Evolutionary conservation across 139 green algal genomes (phyloP).

Genomic region (Gonium pectorale): DNA sequence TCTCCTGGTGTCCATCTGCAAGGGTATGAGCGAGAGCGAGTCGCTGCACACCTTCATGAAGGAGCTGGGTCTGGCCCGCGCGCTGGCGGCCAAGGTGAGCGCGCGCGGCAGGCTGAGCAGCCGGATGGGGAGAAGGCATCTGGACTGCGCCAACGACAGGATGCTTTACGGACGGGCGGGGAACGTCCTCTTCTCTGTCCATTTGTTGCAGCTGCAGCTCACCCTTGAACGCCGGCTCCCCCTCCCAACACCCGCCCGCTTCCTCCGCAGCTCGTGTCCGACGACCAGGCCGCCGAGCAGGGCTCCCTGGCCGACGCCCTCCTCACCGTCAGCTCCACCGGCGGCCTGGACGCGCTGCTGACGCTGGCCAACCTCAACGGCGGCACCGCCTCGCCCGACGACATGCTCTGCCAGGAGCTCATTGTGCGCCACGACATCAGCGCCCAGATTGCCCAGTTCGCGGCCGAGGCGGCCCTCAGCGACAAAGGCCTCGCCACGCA

Average conservation of each 20-base stretch:
- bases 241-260: not conserved
- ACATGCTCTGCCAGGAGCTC: constrained; percentile 32
- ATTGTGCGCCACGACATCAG: constrained; percentile 36
- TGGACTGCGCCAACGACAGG: too few relatives aligned
- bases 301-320: not conserved
- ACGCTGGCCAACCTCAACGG: constrained; percentile 40
- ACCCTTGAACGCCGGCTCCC: too few relatives aligned
- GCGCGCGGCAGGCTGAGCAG: too few relatives aligned
- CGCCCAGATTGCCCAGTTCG: constrained; percentile 28
- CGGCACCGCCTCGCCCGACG: constrained; percentile 14
- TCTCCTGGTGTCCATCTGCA: constrained; percentile 40
- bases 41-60: constrained; percentile 48
- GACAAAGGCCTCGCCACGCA: constrained; percentile 22
- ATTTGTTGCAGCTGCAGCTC: too few relatives aligned
- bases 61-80: constrained; percentile 28
- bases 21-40: constrained; percentile 44
- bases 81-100: constrained; percentile 29
- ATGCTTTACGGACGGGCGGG: too few relatives aligned
- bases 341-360: constrained; percentile 37
- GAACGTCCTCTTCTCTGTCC: too few relatives aligned
- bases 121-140: too few relatives aligned
- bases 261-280: constrained; percentile 8
- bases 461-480: not conserved
- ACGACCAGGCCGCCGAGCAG: not conserved
- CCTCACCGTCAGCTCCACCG: constrained; percentile 12